These are phyloP conservation scores for Lepidium africanum DNA, from an alignment of 345 rosid species.

Conservation along the genomic window DNA sequence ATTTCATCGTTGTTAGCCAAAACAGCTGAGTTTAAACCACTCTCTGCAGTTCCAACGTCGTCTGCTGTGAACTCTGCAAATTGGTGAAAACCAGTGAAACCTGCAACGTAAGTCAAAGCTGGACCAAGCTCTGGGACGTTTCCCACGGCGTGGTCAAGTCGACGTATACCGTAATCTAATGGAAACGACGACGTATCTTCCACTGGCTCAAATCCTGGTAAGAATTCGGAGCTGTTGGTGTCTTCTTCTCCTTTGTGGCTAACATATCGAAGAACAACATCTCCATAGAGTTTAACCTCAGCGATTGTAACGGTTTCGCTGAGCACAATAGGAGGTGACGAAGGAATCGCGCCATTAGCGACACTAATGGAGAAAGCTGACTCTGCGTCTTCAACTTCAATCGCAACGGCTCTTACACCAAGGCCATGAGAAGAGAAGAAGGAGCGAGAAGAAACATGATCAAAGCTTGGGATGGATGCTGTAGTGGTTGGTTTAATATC, in stretches of 20 bases:
- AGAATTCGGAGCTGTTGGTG: slow-evolving; percentile 6
- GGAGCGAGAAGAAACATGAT: slow-evolving; percentile 29
- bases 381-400: slow-evolving; percentile 74
- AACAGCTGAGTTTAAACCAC: slow-evolving; percentile 79
- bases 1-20: slow-evolving; percentile 71
- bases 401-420: slow-evolving; percentile 59
- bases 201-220: slow-evolving; percentile 57
- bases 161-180: slow-evolving; percentile 61
- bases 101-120: slow-evolving; percentile 52
- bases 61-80: slow-evolving; percentile 92
- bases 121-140: slow-evolving; percentile 72
- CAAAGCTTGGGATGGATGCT: slow-evolving; percentile 60
- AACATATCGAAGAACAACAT: slow-evolving; percentile 78
- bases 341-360: slow-evolving; percentile 55
- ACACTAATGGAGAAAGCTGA: slow-evolving; percentile 54
- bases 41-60: slow-evolving; percentile 84
- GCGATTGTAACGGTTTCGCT: slow-evolving; percentile 42
- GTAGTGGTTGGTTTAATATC: slow-evolving; percentile 17
- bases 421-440: slow-evolving; percentile 67
- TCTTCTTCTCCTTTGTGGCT: slow-evolving; percentile 31
- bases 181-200: slow-evolving; percentile 51
- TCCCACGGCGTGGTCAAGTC: slow-evolving; percentile 90
- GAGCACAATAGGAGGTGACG: slow-evolving; percentile 41
- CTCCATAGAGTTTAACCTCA: slow-evolving; percentile 77
- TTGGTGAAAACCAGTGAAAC: slow-evolving; percentile 83